A percentile compares a stretch with the other conserved stretches of the same genome.
Conservation (phyloP, 169 alveolate species). For the Theileria sp. region DNA sequence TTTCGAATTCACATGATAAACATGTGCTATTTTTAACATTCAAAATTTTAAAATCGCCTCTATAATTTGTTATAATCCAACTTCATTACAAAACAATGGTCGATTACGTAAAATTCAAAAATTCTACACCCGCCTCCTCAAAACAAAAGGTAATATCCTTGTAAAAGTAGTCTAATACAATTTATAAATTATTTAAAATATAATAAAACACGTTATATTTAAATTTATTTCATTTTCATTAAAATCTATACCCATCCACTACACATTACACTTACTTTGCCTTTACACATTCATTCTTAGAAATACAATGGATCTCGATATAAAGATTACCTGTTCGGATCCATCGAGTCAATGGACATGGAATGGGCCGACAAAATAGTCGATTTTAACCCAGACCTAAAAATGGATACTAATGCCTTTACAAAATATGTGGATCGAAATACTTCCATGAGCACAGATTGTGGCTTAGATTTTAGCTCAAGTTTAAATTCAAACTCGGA, state of each 20-base stretch:
- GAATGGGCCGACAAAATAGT: conserved; percentile 65
- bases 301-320: conserved; percentile 7
- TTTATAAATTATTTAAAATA: no score
- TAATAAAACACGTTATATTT: not conserved
- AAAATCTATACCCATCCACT: not conserved
- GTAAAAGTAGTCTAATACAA: not conserved
- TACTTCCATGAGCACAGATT: conserved; percentile 23
- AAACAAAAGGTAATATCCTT: conserved; percentile 1
- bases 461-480: conserved; percentile 12
- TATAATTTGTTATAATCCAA: not conserved
- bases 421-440: conserved; percentile 7
- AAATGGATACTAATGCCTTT: conserved; percentile 34
- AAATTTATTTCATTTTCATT: no score
- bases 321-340: conserved; percentile 59
- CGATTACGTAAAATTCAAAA: conserved; percentile 9
- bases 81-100: conserved; percentile 3
- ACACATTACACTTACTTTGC: not conserved
- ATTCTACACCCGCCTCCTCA: conserved; percentile 7
- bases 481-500: conserved; percentile 3
- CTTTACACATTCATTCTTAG: conserved; percentile 6
- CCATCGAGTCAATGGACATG: conserved; percentile 42
- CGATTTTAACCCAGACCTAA: conserved; percentile 48
- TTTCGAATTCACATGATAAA: conserved; percentile 4
- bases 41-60: not conserved
- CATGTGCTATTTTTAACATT: not conserved